Percentiles rank a stretch among this genome's conserved stretches.
phyloP scores from a whole-genome alignment of 805 yeast species.

The Candida nemodendra region DNA sequence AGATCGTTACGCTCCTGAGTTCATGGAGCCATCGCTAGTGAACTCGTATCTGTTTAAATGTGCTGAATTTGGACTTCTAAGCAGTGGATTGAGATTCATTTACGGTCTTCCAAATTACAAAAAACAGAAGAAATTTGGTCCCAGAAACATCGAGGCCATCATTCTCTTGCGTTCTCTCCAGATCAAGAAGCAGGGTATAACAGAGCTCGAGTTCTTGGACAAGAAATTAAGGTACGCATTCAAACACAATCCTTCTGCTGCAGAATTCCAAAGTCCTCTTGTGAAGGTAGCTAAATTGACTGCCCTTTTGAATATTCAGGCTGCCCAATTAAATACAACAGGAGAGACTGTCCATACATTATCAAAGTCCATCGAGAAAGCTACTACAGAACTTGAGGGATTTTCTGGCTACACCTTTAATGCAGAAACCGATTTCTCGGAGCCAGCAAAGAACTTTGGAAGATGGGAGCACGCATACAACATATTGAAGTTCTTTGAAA shows the following conservation, averaged over 20 bases:
- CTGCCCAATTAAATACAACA: conserved; percentile 5
- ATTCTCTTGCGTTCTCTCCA: conserved; percentile 25
- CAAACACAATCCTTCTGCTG: conserved; percentile 10
- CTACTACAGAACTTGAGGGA: conserved; percentile 2
- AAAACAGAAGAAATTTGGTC: conserved; percentile 11
- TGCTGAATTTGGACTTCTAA: conserved; percentile 22
- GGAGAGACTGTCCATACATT: conserved; percentile 3
- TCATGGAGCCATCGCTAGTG: conserved; percentile 23
- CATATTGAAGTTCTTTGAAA: conserved; percentile 15
- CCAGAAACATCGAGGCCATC: conserved; percentile 25
- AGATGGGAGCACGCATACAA: conserved; percentile 21
- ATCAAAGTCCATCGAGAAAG: conserved; percentile 4
- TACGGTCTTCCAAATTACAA: conserved; percentile 19
- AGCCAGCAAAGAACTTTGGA: conserved; percentile 7
- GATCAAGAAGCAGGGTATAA: conserved; percentile 10
- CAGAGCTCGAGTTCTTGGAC: conserved; percentile 16
- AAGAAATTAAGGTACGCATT: conserved; percentile 16
- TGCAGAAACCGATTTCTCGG: conserved; percentile 5
- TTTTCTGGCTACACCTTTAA: conserved; percentile 7
- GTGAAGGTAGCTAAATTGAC: conserved; percentile 13
- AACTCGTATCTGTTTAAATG: conserved; percentile 27
- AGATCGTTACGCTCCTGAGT: conserved; percentile 17
- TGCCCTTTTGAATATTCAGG: conserved; percentile 13
- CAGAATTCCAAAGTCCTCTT: conserved; percentile 3
- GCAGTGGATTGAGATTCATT: conserved; percentile 18